Percentiles rank a stretch among this genome's conserved stretches.
Conservation (phyloP, 768 basidiomycete genomes). For the Tricholoma saponaceum region DNA sequence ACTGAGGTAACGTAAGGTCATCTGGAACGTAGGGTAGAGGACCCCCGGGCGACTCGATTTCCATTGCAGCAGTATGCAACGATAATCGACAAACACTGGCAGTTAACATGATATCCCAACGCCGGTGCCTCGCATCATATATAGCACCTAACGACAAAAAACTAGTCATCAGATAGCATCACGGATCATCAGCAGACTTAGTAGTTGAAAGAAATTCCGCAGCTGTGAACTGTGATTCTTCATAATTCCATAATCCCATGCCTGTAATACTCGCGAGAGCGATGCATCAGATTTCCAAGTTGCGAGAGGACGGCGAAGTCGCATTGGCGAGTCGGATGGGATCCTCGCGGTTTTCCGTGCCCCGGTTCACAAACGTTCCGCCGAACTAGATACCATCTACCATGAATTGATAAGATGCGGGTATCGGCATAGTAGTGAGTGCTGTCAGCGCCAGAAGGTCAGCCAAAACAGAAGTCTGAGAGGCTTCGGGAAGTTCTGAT, state of each 20-base stretch:
- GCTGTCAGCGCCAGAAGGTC: slow-evolving; percentile 57
- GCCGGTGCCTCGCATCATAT: too few relatives aligned
- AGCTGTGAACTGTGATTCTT: too few relatives aligned
- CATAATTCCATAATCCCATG: too few relatives aligned
- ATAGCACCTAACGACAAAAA: too few relatives aligned
- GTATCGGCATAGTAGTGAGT: slow-evolving; percentile 54
- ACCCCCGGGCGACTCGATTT: slow-evolving; percentile 24
- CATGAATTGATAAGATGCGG: slow-evolving; percentile 59
- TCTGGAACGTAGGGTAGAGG: slow-evolving; percentile 43
- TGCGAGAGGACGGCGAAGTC: slow-evolving; percentile 41
- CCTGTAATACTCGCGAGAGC: slow-evolving; percentile 50
- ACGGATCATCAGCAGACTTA: too few relatives aligned
- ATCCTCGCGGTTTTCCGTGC: slow-evolving; percentile 64
- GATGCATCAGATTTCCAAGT: slow-evolving; percentile 59
- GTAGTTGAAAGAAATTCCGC: too few relatives aligned
- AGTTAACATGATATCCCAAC: too few relatives aligned
- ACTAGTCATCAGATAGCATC: too few relatives aligned
- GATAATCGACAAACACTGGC: too few relatives aligned
- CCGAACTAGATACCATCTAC: slow-evolving; percentile 77
- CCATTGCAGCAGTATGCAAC: too few relatives aligned
- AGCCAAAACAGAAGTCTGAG: slow-evolving; percentile 54
- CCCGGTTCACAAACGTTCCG: slow-evolving; percentile 69
- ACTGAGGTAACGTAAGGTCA: slow-evolving; percentile 49
- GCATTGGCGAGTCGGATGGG: slow-evolving; percentile 57
- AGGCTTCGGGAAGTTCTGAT: slow-evolving; percentile 48